Evolutionary conservation across 2,329 filamentous ascomycete species (phyloP), one percentile per base, ranked within the genome.

Genomic region (Ophiosphaerella herpotricha): DNA sequence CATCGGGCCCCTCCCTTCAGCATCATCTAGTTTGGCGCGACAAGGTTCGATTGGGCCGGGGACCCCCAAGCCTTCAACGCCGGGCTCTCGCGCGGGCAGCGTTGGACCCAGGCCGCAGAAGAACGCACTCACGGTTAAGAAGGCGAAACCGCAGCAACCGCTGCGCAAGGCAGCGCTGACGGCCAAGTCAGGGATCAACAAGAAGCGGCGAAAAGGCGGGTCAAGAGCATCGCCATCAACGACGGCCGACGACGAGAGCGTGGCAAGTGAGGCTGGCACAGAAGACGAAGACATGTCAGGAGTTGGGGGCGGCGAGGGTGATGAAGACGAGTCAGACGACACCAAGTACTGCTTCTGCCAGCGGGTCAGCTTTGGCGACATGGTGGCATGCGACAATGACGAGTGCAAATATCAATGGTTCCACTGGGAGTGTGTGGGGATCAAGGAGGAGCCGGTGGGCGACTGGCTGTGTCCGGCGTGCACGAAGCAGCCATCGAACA

Each of bases 331-430:
- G 36, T 86, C 87, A 55, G 88, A 91, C 73, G 87, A 88, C 67
- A 89, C 77, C 50, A 78, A 90, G 71, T 94, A 94, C 75, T 94
- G 90, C 75, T 80, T 87, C 26, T 94, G 90, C 72, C 87, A 92
- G 70, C 88, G 88, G 63, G 87, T 92, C 58, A 91, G 88, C 72
- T 91, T 89, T 67, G 90, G 90, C 54, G 88, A 93, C 67, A 94
- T 94, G 90, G 89, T 94, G 56, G 90, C 89, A 26, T 94, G 90
- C 76, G 90, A 94, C 77, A 93, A 93, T 71, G 85, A 88, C 50
- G 82, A 86, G 58, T 94, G 90, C 73, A 85, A 86, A 39, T 89
- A 84, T 66, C 89, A 94, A 75, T 94, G 90, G 90, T 94, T 94
- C 72, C 90, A 94, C 75, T 94, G 89, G 88, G 85, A 75, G 51